Evolutionary conservation across 345 rosid species (phyloP).

Genomic region (Dipteronia dyeriana): DNA sequence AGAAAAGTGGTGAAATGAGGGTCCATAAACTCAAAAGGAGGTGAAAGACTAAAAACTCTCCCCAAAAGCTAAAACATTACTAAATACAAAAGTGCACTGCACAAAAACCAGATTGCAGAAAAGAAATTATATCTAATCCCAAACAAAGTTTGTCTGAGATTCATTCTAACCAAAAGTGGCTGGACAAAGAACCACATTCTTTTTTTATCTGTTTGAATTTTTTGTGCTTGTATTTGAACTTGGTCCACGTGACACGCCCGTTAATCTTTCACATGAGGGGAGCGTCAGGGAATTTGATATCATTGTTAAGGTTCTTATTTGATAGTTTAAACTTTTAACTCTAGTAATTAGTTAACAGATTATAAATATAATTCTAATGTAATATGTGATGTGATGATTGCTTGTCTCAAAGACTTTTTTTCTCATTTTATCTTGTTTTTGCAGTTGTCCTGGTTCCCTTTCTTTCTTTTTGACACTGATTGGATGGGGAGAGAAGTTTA

Average conservation of each 20-base stretch:
- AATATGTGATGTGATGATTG: neutral
- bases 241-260: neutral
- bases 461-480: slow-evolving; percentile 96
- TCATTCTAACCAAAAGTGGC: neutral
- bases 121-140: neutral
- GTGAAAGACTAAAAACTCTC: neutral
- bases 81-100: neutral
- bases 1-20: neutral
- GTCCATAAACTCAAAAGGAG: neutral
- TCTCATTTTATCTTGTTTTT: slow-evolving; percentile 21
- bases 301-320: neutral
- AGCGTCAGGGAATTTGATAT: neutral
- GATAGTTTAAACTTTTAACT: neutral
- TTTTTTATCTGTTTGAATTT: neutral
- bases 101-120: neutral
- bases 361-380: neutral
- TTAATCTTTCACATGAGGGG: neutral
- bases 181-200: neutral
- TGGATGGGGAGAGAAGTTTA: slow-evolving; percentile 99
- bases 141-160: neutral
- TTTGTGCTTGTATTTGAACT: neutral
- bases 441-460: slow-evolving; percentile 99
- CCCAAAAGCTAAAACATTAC: neutral
- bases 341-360: neutral
- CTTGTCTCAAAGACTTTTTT: neutral